phyloP scores from a whole-genome alignment of 2,329 filamentous ascomycete species.

The Fusarium sp. region DNA sequence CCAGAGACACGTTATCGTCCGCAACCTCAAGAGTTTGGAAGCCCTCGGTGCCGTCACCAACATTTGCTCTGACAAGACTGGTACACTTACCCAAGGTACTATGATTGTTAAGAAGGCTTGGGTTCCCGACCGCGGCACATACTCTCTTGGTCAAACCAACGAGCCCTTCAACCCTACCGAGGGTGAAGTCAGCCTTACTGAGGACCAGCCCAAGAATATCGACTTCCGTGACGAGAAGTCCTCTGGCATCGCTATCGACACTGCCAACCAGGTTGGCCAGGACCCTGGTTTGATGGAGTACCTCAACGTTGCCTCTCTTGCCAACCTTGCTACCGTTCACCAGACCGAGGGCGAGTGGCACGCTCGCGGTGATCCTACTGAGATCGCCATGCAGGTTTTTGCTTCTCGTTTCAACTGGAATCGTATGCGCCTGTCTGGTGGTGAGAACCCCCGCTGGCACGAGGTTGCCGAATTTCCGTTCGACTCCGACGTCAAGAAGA shows the following conservation, averaged over 20 bases:
- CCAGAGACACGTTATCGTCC: constrained; percentile 63
- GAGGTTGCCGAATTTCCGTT: constrained; percentile 77
- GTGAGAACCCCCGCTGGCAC: constrained; percentile 62
- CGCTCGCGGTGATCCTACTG: constrained; percentile 71
- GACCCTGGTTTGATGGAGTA: constrained; percentile 64
- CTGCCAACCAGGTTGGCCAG: constrained; percentile 53
- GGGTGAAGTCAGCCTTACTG: constrained; percentile 57
- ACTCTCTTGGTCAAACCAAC: constrained; percentile 60
- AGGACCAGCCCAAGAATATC: constrained; percentile 52
- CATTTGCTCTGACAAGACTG: constrained; percentile 68
- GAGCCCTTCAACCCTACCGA: constrained; percentile 68
- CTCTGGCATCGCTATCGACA: constrained; percentile 44
- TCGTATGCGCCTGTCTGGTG: constrained; percentile 61
- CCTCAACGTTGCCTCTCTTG: constrained; percentile 71
- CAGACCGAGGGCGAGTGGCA: constrained; percentile 67
- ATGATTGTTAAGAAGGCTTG: constrained; percentile 66
- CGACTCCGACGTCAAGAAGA: constrained; percentile 79
- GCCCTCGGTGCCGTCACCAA: constrained; percentile 68
- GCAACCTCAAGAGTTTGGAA: constrained; percentile 63
- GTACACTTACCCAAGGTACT: constrained; percentile 64
- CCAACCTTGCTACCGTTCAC: constrained; percentile 72
- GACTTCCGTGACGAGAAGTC: constrained; percentile 43
- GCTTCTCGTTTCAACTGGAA: constrained; percentile 75
- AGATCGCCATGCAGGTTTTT: constrained; percentile 81
- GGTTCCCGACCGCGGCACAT: constrained; percentile 60